Evolutionary conservation across 495 filamentous ascomycete species (phyloP), one percentile per base, ranked within the genome.

Genomic region (Bryoglossum gracile): DNA sequence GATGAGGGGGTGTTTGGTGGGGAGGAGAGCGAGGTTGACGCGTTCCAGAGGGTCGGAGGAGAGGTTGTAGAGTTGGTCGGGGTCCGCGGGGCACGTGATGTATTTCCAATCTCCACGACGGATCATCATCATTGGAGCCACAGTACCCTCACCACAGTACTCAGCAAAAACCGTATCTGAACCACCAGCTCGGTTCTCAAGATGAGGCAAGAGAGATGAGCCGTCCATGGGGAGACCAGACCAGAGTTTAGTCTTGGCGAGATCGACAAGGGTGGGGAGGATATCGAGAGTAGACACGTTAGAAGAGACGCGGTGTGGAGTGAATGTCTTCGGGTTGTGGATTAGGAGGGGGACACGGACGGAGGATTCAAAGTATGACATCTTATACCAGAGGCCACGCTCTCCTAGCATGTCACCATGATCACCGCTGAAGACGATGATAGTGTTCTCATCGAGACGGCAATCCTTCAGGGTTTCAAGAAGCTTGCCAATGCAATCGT

Each of bases 321-420:
- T 53, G 60, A 88, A 89, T 22, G 62, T 67, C 49, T 77, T 68
- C 4, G 88, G 88, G 46, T 86, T 74, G 49, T 82, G 80, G 51
- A 92, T 69, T 45, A 95, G 68, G 49, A 95, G 76, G 2, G 88
- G 88, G 5, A 95, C 87, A 6, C 88, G 83, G 23, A 83, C 83
- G 5, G 85, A 89, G 23, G 78, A 78, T 70, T 94, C 88, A 57
- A 84, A 91, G 72, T 87, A 94, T 52, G 73, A 82, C 88, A 94
- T 94, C 72, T 94, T 94, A 72, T 94, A 95, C 88, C 88, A 95
- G 30, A 95, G 66, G 0, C 84, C 84, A 19, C 88, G 77, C 66
- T 95, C 88, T 28, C 88, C 88, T 8, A 95, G 78, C 88, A 94
- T 94, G 62, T 95, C 88, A 44, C 88, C 88, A 62, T 95, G 88